These are phyloP conservation scores for Byssothecium circinans DNA, from an alignment of 2,329 filamentous ascomycete genomes.

Conservation along the genomic window DNA sequence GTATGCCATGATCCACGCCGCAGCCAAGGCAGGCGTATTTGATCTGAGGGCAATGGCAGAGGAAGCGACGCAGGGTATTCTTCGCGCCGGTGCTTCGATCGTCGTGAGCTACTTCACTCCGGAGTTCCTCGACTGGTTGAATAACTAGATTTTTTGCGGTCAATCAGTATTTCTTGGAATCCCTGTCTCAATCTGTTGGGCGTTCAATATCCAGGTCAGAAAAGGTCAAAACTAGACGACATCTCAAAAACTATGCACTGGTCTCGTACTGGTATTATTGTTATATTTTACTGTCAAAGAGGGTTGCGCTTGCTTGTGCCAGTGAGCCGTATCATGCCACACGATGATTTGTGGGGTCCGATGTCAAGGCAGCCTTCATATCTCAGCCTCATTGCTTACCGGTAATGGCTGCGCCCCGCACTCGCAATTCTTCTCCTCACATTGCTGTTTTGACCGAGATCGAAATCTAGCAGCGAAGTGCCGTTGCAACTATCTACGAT, in stretches of 20 bases:
- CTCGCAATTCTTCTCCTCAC: too few species aligned
- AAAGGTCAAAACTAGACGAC: neutral
- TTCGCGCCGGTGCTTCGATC: constrained; percentile 90
- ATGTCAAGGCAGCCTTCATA: too few species aligned
- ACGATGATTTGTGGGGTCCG: too few species aligned
- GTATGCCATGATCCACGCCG: constrained; percentile 97
- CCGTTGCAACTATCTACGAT: too few species aligned
- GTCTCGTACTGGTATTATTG: too few species aligned
- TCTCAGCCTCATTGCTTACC: too few species aligned
- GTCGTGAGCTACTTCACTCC: constrained; percentile 94
- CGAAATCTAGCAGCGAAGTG: too few species aligned
- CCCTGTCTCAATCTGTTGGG: constrained; percentile 3
- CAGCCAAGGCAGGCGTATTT: constrained; percentile 93
- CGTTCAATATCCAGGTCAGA: constrained; percentile 10
- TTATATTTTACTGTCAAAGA: too few species aligned
- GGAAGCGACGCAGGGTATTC: constrained; percentile 89
- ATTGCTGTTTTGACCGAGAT: too few species aligned
- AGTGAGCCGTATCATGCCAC: too few species aligned
- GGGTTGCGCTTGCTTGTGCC: too few species aligned
- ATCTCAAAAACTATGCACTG: neutral
- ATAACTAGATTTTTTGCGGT: constrained; percentile 23
- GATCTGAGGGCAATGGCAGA: constrained; percentile 93
- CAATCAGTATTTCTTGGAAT: neutral
- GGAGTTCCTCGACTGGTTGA: constrained; percentile 67
- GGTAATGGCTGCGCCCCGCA: too few species aligned